These are phyloP conservation scores for Amoeboradix gromovi DNA, from an alignment of 371 early-diverging fungal genomes.

Conservation along the genomic window DNA sequence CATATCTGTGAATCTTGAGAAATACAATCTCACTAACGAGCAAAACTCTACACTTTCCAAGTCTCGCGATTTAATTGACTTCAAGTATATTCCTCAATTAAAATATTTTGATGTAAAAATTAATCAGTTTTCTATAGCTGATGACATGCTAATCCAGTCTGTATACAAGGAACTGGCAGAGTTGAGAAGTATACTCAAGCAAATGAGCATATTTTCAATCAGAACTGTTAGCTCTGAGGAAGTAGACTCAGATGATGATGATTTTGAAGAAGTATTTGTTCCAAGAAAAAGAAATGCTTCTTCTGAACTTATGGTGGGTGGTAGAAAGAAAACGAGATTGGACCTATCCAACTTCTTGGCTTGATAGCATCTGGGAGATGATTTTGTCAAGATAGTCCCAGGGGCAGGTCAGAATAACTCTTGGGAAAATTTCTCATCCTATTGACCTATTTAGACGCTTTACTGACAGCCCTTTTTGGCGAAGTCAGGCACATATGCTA, in stretches of 20 bases:
- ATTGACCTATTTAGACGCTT: too few relatives aligned
- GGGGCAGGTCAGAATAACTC: too few relatives aligned
- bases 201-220: not conserved
- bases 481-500: too few relatives aligned
- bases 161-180: not conserved
- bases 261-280: not conserved
- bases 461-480: too few relatives aligned
- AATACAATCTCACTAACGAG: not conserved
- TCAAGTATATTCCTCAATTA: not conserved
- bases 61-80: not conserved
- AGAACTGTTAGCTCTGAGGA: not conserved
- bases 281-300: conserved; percentile 9
- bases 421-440: too few relatives aligned
- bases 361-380: too few relatives aligned
- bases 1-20: not conserved
- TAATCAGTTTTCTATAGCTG: not conserved
- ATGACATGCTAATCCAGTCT: not conserved
- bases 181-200: not conserved
- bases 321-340: too few relatives aligned
- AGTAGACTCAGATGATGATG: not conserved
- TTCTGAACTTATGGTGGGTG: too few relatives aligned
- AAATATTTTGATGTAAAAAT: not conserved
- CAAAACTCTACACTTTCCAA: not conserved
- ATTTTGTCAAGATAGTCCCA: too few relatives aligned
- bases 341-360: too few relatives aligned